A percentile compares a stretch with the other conserved stretches of the same genome.
Conservation (phyloP, 371 early-diverging fungal genomes). For the Mortierella sp. region DNA sequence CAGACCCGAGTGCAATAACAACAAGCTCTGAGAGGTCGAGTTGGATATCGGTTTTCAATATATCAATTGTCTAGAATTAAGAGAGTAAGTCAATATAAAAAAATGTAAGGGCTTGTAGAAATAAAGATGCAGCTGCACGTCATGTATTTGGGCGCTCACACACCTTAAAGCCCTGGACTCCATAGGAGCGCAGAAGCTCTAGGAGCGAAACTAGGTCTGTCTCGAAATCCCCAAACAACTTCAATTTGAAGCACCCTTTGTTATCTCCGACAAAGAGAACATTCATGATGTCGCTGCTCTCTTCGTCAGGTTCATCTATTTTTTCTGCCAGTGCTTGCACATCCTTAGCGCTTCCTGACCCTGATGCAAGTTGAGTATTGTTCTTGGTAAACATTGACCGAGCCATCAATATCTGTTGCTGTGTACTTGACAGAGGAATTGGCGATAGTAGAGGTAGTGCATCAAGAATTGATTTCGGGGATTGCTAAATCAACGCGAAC, state of each 20-base stretch:
- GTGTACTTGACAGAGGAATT: slow-evolving; percentile 31
- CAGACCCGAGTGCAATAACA: slow-evolving; percentile 12
- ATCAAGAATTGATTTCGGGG: slow-evolving; percentile 27
- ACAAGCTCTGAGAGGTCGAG: slow-evolving; percentile 36
- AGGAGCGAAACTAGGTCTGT: slow-evolving; percentile 19
- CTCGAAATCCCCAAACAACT: slow-evolving; percentile 45
- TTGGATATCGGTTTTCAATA: slow-evolving; percentile 29
- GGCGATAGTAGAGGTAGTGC: slow-evolving; percentile 34
- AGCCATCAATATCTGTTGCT: slow-evolving; percentile 27
- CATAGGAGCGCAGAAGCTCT: slow-evolving; percentile 13
- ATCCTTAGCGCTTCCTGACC: not conserved
- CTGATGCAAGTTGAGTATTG: not conserved
- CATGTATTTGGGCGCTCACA: not conserved
- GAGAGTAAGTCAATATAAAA: not conserved
- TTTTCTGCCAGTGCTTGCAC: slow-evolving; percentile 1
- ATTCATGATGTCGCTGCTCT: slow-evolving; percentile 46
- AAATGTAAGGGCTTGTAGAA: not conserved
- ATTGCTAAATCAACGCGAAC: slow-evolving; percentile 17
- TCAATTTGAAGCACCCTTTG: slow-evolving; percentile 15
- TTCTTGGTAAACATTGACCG: slow-evolving; percentile 31
- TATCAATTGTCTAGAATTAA: slow-evolving; percentile 16
- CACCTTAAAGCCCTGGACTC: slow-evolving; percentile 7
- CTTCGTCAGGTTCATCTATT: slow-evolving; percentile 25
- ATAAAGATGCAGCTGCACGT: not conserved
- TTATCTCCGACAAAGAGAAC: slow-evolving; percentile 33